Base-by-base conservation (phyloP, 1,284 basidiomycete genomes). In the Ganoderma resinaceum region DNA sequence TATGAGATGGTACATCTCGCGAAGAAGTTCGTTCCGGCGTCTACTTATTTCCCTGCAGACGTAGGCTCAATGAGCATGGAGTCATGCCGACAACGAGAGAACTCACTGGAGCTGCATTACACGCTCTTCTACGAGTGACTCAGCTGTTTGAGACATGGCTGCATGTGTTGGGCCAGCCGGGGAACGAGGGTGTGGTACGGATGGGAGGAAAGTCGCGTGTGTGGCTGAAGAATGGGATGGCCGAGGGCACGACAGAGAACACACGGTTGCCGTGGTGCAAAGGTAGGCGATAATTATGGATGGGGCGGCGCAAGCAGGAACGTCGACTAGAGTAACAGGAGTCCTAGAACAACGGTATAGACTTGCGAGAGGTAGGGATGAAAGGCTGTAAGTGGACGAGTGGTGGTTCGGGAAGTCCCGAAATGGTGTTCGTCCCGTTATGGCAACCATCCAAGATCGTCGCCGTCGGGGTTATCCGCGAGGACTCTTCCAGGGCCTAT, bases 1-100 rank as follows among this genome's bases (percentile, higher is more conserved):
- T 53, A 91, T 83, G 80, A 93, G 85, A 62, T 81, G 78, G 78
- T 87, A 90, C 87, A 93, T 88, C 78, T 92, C 86, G 61, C 84
- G 84, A 74, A 93, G 83, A 62, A 93, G 83, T 63, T 82, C 87
- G 87, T 90, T 89, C 77, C 91, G 82, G 72, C 86, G 87, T 63
- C 84, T 80, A 61, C 86, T 80, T 68, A 93, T 89, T 71, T 82
- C 83, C 76, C 91, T 93, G 67, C 31, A 20, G 38, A 31, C 33
- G 63, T 46, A 35, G 49, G 23, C 43, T 49, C 42, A 18, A 29
- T 65, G 64, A 58, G 52, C 9, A 26, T 14, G 9, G 11, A 38
- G 14, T 42, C 23, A 31, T 12, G n/a, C 23, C 12, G 29, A 31
- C 14, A 31, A 49, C 53, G 18, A 18, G 18, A 49, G 18, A 33